Percentiles rank a stretch among this genome's conserved stretches.
Conservation (phyloP, 106 monocot genomes). For the Phalaenopsis aphrodite region DNA sequence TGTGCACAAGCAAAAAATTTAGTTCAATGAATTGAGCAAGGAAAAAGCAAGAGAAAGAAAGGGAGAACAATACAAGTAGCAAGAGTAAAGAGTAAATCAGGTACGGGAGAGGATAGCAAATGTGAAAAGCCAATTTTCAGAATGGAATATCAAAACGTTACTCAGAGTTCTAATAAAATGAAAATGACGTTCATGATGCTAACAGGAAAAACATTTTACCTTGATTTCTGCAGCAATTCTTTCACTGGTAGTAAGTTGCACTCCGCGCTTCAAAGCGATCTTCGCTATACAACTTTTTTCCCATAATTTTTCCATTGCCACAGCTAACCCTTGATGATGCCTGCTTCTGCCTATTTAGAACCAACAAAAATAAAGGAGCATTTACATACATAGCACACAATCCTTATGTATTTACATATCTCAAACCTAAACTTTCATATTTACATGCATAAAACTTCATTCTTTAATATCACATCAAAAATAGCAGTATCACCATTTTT, state of each 20-base stretch:
- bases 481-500: too few relatives aligned
- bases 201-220: constrained; percentile 27
- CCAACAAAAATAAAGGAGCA: not conserved
- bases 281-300: constrained; percentile 92
- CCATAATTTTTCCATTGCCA: constrained; percentile 86
- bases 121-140: not conserved
- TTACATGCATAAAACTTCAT: too few relatives aligned
- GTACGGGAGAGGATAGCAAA: not conserved
- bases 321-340: constrained; percentile 87
- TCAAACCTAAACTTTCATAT: too few relatives aligned
- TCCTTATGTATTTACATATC: too few relatives aligned
- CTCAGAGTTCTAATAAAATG: not conserved
- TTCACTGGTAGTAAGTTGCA: constrained; percentile 93
- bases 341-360: constrained; percentile 71
- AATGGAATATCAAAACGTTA: not conserved
- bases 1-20: not conserved
- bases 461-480: too few relatives aligned
- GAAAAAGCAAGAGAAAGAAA: not conserved
- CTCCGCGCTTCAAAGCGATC: constrained; percentile 86
- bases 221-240: constrained; percentile 96
- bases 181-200: not conserved
- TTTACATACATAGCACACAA: too few relatives aligned
- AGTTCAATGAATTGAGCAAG: not conserved
- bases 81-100: not conserved
- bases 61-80: not conserved